Percentiles rank a stretch among this genome's conserved stretches.
phyloP scores from a whole-genome alignment of 2,329 filamentous ascomycete genomes.

The Epichloe hybrida region DNA sequence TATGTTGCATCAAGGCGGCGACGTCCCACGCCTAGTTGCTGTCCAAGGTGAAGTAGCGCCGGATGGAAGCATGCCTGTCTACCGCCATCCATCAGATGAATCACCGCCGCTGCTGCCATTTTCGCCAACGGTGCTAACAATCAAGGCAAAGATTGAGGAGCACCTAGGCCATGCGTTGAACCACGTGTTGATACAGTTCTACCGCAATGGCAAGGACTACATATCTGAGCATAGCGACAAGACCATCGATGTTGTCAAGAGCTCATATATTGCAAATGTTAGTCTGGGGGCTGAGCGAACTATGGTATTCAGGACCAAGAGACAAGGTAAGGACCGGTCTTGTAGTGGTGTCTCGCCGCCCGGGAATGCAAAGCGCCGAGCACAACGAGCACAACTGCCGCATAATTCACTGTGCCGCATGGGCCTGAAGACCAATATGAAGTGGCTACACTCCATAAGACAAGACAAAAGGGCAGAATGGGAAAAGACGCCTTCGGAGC shows the following conservation, averaged over 20 bases:
- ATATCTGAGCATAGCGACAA: conserved; percentile 98
- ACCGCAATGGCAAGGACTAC: conserved; percentile 77
- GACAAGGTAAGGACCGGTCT: conserved; percentile 28
- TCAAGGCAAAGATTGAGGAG: conserved; percentile 56
- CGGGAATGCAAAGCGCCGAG: conserved; percentile 31
- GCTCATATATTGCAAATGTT: conserved; percentile 79
- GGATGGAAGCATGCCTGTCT: conserved; percentile 73
- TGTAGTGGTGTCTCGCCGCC: conserved; percentile 1
- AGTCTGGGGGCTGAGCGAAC: conserved; percentile 84
- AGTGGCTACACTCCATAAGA: conserved; percentile 86
- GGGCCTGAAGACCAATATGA: conserved; percentile 66
- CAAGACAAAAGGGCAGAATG: conserved; percentile 61
- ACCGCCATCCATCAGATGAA: conserved; percentile 86
- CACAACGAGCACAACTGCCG: conserved; percentile 59
- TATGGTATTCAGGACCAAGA: conserved; percentile 82
- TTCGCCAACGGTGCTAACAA: conserved; percentile 54
- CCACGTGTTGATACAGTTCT: conserved; percentile 85
- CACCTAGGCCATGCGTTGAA: conserved; percentile 71
- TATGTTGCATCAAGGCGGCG: conserved; percentile 85
- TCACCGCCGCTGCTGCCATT: conserved; percentile 67
- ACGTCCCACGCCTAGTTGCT: conserved; percentile 81
- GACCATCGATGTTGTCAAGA: conserved; percentile 74
- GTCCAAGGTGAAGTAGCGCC: conserved; percentile 62
- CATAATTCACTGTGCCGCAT: conserved; percentile 84
- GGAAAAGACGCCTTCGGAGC: conserved; percentile 58